phyloP scores from a whole-genome alignment of 2,329 filamentous ascomycete genomes.

The Metarhizium robertsii region DNA sequence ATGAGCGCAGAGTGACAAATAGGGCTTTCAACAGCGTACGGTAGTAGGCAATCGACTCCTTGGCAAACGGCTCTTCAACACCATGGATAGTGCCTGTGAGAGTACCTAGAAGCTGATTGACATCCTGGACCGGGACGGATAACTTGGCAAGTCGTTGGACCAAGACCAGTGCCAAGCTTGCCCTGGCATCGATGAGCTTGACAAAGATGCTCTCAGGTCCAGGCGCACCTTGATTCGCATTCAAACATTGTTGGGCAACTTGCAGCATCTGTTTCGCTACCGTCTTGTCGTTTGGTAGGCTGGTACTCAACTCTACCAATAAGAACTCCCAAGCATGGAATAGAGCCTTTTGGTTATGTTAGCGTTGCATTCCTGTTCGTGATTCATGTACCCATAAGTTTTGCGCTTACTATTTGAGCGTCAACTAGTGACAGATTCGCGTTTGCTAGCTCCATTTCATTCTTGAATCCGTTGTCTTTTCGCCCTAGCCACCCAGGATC shows the following conservation, averaged over 20 bases:
- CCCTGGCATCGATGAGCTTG: conserved; percentile 64
- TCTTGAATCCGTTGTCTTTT: conserved; percentile 62
- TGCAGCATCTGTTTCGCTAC: conserved; percentile 63
- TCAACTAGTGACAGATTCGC: conserved; percentile 86
- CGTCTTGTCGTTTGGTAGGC: conserved; percentile 39
- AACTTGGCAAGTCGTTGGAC: conserved; percentile 67
- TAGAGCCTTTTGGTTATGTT: conserved; percentile 45
- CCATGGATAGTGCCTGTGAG: conserved; percentile 43
- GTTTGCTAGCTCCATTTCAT: conserved; percentile 81
- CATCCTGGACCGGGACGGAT: conserved; percentile 38
- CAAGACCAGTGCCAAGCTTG: conserved; percentile 73
- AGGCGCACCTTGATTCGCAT: conserved; percentile 63
- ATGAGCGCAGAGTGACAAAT: conserved; percentile 69
- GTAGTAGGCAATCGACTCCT: conserved; percentile 58
- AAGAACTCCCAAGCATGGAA: conserved; percentile 87
- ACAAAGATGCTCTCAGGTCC: conserved; percentile 76
- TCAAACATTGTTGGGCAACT: conserved; percentile 68
- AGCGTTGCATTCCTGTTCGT: conserved; percentile 9
- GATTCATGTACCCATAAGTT: not conserved
- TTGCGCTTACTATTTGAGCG: conserved; percentile 65
- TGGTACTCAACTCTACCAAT: conserved; percentile 70
- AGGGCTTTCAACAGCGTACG: conserved; percentile 75
- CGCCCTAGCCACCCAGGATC: conserved; percentile 69
- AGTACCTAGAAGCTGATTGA: conserved; percentile 40
- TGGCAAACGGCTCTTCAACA: conserved; percentile 43